phyloP scores from a whole-genome alignment of 371 early-diverging fungal species.

The Entomophthora muscae region DNA sequence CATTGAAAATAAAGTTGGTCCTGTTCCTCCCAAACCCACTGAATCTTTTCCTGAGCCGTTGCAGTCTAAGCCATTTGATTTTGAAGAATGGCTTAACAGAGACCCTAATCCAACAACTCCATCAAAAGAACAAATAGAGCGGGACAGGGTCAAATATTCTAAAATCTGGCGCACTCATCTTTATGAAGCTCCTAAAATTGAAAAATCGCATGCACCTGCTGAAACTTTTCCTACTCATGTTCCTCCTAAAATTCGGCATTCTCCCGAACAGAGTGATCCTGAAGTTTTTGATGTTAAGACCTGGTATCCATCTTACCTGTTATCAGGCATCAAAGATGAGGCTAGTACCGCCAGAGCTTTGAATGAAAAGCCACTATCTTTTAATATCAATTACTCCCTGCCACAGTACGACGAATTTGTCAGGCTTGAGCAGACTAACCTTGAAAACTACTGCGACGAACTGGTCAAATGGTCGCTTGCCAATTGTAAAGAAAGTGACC shows the following conservation, averaged over 20 bases:
- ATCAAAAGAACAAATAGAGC: not conserved
- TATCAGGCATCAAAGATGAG: not conserved
- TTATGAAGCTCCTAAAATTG: not conserved
- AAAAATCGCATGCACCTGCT: not conserved
- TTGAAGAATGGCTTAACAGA: not conserved
- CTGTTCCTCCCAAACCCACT: not conserved
- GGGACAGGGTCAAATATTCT: not conserved
- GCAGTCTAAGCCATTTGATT: not conserved
- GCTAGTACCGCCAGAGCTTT: not conserved
- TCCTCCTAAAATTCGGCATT: not conserved
- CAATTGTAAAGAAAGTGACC: not conserved
- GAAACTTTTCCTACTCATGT: not conserved
- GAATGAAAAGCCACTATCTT: not conserved
- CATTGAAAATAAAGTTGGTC: not conserved
- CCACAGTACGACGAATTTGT: not conserved
- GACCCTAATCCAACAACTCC: not conserved
- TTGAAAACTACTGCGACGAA: not conserved
- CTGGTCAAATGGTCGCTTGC: not conserved
- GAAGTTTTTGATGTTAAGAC: not conserved
- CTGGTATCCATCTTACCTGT: not conserved
- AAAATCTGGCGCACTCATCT: not conserved
- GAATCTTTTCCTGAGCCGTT: not conserved
- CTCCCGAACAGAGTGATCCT: not conserved
- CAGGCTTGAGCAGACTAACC: not conserved
- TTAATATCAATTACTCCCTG: not conserved